A percentile compares a stretch with the other conserved stretches of the same genome.
phyloP scores from a whole-genome alignment of 441 rosid genomes.

The Cnidoscolus chayamansa region DNA sequence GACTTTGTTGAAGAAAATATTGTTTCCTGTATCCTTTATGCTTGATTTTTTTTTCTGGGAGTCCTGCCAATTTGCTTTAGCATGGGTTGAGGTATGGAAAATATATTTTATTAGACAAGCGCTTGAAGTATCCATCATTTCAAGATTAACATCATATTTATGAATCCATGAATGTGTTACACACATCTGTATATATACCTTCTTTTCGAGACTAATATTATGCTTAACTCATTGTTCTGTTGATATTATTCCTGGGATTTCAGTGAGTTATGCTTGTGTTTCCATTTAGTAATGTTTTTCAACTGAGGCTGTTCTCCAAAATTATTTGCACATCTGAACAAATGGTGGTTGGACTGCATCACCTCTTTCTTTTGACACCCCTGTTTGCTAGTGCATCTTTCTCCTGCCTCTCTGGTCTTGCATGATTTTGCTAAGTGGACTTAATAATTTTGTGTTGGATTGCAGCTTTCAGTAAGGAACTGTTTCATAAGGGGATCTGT shows the following conservation, averaged over 20 bases:
- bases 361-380: not conserved
- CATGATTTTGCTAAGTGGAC: not conserved
- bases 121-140: no score
- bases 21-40: not conserved
- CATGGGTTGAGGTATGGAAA: not conserved
- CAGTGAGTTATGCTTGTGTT: not conserved
- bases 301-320: not conserved
- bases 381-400: not conserved
- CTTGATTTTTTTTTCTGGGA: not conserved
- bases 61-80: not conserved
- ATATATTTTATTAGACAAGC: no score
- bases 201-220: not conserved
- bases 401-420: no score
- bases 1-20: not conserved
- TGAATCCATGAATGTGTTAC: not conserved
- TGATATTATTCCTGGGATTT: not conserved
- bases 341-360: not conserved
- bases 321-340: not conserved
- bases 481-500: slow-evolving; percentile 98
- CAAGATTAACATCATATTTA: not conserved
- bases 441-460: slow-evolving; percentile 13
- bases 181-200: not conserved
- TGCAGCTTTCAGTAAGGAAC: slow-evolving; percentile 93
- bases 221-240: not conserved
- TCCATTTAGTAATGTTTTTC: not conserved